These are phyloP conservation scores for sorghum (Sorghum bicolor) DNA, from an alignment of 176 grass and related monocot species.

Conservation along the genomic window Sorghum_bicolor_NCBIv3 NC_012872.2:61622001-61622500, in stretches of 20 bases:
- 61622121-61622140: slow-evolving; percentile 62
- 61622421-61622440: background rate
- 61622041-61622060: slow-evolving; percentile 37
- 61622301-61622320: background rate
- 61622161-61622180: slow-evolving; percentile 48
- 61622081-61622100: slow-evolving; percentile 28
- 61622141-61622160: slow-evolving; percentile 66
- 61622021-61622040: slow-evolving; percentile 24
- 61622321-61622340: slow-evolving; percentile 7
- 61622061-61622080: slow-evolving; percentile 45
- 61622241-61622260: background rate
- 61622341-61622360: background rate
- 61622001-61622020: background rate
- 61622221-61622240: slow-evolving; percentile 46
- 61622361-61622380: slow-evolving; percentile 19
- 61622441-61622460: background rate
- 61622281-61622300: slow-evolving; percentile 5
- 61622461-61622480: background rate
- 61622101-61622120: slow-evolving; percentile 59
- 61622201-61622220: slow-evolving; percentile 60
- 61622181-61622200: slow-evolving; percentile 56
- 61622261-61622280: background rate
- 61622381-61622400: background rate
- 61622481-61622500: background rate
- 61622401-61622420: slow-evolving; percentile 12